These are phyloP conservation scores for Cercophora samala DNA, from an alignment of 495 filamentous ascomycete species.

Conservation along the genomic window DNA sequence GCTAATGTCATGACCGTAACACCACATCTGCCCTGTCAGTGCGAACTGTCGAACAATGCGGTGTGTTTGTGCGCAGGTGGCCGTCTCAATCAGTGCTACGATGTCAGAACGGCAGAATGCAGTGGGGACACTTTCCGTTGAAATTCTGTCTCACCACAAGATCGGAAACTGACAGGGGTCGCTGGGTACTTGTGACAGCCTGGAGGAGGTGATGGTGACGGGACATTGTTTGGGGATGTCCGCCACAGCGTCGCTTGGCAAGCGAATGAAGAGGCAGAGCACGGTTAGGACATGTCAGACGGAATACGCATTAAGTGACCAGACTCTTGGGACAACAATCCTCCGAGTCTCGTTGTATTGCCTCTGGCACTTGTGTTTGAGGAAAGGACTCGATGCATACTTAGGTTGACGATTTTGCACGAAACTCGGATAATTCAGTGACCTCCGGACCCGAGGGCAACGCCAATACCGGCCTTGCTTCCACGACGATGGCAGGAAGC, in stretches of 20 bases:
- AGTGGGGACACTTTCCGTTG: conserved; percentile 14
- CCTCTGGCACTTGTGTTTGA: not conserved
- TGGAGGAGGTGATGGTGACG: conserved; percentile 16
- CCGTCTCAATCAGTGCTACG: conserved; percentile 14
- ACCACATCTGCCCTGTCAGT: conserved; percentile 18
- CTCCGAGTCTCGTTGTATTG: conserved; percentile 1
- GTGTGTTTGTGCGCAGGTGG: conserved; percentile 10
- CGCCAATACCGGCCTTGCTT: not conserved
- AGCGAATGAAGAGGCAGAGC: conserved; percentile 17
- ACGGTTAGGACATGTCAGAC: not conserved
- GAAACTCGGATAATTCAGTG: not conserved
- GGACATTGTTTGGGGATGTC: conserved; percentile 39
- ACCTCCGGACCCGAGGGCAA: not conserved
- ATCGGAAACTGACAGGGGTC: conserved; percentile 12
- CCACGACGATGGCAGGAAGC: not conserved
- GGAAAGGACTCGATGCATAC: not conserved
- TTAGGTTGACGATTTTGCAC: not conserved
- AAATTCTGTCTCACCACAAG: conserved; percentile 18
- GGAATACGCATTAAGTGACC: not conserved
- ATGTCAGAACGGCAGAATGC: conserved; percentile 17
- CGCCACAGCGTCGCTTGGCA: conserved; percentile 19
- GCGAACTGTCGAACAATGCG: conserved; percentile 10
- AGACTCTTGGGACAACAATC: conserved; percentile 8
- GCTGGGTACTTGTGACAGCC: conserved; percentile 4
- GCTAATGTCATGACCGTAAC: not conserved